Conservation (phyloP, 495 filamentous ascomycete genomes). For the Copromyces sp. region DNA sequence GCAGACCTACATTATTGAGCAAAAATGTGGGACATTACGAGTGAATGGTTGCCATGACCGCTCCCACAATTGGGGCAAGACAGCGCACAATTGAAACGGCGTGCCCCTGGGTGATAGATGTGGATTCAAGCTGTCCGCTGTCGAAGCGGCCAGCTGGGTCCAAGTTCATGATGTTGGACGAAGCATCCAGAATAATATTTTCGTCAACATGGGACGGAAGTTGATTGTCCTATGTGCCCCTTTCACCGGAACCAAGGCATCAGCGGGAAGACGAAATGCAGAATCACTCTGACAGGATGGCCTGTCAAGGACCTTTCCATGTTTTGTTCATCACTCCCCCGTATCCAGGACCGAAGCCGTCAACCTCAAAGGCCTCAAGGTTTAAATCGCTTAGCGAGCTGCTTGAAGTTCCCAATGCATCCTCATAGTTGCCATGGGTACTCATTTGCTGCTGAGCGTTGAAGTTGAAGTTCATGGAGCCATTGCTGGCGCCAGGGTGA, state of each 20-base stretch:
- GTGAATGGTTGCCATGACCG: not conserved
- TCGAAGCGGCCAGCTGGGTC: not conserved
- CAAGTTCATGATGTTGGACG: not conserved
- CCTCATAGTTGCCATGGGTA: not conserved
- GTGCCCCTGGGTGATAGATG: not conserved
- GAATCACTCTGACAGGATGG: not conserved
- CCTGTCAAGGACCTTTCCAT: not conserved
- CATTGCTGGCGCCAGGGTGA: not conserved
- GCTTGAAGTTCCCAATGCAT: not conserved
- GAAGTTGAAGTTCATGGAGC: not conserved
- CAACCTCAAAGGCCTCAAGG: not conserved
- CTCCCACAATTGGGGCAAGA: not conserved
- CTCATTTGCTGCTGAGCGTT: not conserved
- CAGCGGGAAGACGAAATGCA: not conserved
- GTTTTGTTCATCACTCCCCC: not conserved
- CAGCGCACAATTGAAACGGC: not conserved
- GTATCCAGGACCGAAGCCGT: not conserved
- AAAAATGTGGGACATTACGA: not conserved
- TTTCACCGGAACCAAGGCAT: not conserved
- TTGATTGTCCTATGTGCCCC: not conserved
- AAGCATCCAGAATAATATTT: not conserved
- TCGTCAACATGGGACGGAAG: not conserved
- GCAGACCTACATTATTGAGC: not conserved
- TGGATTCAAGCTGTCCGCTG: not conserved
- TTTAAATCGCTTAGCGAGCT: not conserved